phyloP scores from a whole-genome alignment of 2,329 filamentous ascomycete species.

The Hymenoscyphus infarciens region DNA sequence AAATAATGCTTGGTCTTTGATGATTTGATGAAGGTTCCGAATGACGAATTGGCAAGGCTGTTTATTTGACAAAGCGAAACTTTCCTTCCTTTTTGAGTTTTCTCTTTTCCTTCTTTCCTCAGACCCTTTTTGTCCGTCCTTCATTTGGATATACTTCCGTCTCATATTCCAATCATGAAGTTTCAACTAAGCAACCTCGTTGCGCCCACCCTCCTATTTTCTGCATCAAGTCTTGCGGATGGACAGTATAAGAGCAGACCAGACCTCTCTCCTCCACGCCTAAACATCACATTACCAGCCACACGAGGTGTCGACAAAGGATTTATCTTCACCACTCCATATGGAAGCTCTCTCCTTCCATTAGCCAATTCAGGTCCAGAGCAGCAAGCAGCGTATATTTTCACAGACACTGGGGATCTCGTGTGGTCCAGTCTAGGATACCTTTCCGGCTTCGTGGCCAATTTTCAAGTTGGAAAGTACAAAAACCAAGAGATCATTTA shows the following conservation, averaged over 20 bases:
- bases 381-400: slow-evolving; percentile 53
- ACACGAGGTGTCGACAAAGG: slow-evolving; percentile 40
- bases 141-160: neutral
- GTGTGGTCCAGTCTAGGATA: slow-evolving; percentile 54
- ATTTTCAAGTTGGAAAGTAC: slow-evolving; percentile 47
- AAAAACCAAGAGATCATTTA: slow-evolving; percentile 51
- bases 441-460: slow-evolving; percentile 49
- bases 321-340: slow-evolving; percentile 41
- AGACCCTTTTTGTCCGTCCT: neutral
- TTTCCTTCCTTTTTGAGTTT: neutral
- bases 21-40: neutral
- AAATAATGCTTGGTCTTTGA: neutral
- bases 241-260: slow-evolving; percentile 41
- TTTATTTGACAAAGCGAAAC: neutral
- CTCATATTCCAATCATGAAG: neutral
- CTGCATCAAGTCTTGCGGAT: slow-evolving; percentile 34
- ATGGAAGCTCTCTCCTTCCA: neutral
- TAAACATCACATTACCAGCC: slow-evolving; percentile 44
- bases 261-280: slow-evolving; percentile 43
- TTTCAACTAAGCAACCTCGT: neutral
- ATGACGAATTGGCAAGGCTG: neutral
- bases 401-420: slow-evolving; percentile 50
- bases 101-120: neutral
- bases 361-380: slow-evolving; percentile 40
- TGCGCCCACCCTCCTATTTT: slow-evolving; percentile 34